A percentile compares a stretch with the other conserved stretches of the same genome.
phyloP scores from a whole-genome alignment of 1,284 basidiomycete species.

The Apiotrichum laibachii region DNA sequence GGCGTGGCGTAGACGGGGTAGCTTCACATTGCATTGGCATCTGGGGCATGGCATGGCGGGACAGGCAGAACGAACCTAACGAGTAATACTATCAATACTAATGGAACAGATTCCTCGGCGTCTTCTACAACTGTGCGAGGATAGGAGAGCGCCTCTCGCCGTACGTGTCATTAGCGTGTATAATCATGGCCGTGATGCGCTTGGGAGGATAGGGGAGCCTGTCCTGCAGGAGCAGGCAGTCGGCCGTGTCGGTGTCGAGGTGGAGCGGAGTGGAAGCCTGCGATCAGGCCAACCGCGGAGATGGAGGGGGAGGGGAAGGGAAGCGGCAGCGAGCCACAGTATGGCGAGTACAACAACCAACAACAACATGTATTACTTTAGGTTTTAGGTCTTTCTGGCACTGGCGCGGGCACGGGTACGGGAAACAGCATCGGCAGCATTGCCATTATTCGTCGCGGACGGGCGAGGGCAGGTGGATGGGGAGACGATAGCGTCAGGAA shows the following conservation, averaged over 20 bases:
- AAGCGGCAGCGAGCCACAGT: not conserved
- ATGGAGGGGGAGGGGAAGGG: not conserved
- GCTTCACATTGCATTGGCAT: not conserved
- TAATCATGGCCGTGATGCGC: slow-evolving; percentile 71
- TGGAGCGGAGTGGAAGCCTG: not conserved
- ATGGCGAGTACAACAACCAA: not conserved
- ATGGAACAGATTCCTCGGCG: slow-evolving; percentile 67
- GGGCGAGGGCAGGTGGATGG: too few species aligned
- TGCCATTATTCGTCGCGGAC: too few species aligned
- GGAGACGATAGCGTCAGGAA: too few species aligned
- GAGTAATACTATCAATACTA: not conserved
- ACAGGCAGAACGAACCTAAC: too few species aligned
- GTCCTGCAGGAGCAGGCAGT: not conserved
- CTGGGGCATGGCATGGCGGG: slow-evolving; percentile 40
- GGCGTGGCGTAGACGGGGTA: not conserved
- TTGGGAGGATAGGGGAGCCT: not conserved
- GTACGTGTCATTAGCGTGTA: slow-evolving; percentile 74
- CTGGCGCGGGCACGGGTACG: too few species aligned
- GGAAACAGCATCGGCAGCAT: too few species aligned
- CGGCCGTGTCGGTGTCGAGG: not conserved
- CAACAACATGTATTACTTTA: slow-evolving; percentile 1
- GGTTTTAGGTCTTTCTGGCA: not conserved
- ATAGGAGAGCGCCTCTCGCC: slow-evolving; percentile 84
- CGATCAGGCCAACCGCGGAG: not conserved
- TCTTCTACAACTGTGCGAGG: slow-evolving; percentile 90